These are phyloP conservation scores for Blastobotrys attinorum DNA, from an alignment of 805 yeast species.

Conservation along the genomic window DNA sequence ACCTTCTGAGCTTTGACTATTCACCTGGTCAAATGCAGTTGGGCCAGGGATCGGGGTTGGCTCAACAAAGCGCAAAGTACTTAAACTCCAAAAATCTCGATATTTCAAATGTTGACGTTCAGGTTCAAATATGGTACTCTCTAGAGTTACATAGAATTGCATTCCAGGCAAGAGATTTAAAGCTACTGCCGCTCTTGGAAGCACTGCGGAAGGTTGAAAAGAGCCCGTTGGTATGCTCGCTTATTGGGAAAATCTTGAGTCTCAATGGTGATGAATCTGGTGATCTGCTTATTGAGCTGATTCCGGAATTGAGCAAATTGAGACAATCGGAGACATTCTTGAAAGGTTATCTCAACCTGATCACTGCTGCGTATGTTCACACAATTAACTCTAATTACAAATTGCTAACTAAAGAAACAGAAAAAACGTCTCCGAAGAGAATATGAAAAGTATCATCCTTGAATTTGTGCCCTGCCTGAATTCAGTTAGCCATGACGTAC, in stretches of 20 bases:
- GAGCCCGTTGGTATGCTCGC: neutral
- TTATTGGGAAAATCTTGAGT: neutral
- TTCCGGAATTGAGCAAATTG: neutral
- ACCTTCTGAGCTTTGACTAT: neutral
- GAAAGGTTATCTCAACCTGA: slow-evolving; percentile 4
- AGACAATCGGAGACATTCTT: slow-evolving; percentile 4
- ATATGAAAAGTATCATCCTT: neutral
- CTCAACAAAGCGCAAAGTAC: neutral
- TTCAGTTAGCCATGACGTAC: slow-evolving; percentile 41
- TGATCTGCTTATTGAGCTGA: neutral
- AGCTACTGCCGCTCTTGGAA: neutral
- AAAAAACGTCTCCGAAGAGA: neutral
- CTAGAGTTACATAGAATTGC: neutral
- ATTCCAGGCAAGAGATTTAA: neutral
- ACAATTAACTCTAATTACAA: neutral
- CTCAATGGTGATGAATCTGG: neutral
- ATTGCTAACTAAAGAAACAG: neutral
- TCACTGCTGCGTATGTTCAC: neutral
- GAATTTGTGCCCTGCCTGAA: slow-evolving; percentile 2
- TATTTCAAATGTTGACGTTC: neutral
- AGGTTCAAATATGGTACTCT: neutral
- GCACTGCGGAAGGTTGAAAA: neutral
- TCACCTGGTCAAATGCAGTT: neutral
- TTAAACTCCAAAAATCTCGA: neutral
- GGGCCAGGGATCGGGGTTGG: neutral